Evolutionary conservation across 2,329 filamentous ascomycete genomes (phyloP).

Genomic region (Lasiodiplodia theobromae): DNA sequence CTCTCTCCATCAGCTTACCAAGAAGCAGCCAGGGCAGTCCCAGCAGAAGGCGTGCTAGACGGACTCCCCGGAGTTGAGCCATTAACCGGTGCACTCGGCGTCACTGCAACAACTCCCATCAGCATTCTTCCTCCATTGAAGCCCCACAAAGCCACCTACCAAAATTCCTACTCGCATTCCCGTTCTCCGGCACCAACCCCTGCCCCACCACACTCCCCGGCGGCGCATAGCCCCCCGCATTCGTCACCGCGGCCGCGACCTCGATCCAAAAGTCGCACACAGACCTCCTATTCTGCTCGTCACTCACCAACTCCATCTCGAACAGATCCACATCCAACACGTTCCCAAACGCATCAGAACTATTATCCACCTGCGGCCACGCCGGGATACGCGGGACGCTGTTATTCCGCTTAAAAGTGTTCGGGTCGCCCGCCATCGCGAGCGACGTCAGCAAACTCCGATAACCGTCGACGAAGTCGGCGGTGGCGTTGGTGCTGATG

Average conservation of each 20-base stretch:
- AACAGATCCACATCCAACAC: constrained; percentile 1
- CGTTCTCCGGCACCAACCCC: not conserved
- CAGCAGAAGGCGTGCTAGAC: not conserved
- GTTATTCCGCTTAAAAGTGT: not conserved
- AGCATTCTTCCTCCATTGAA: not conserved
- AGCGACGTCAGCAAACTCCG: constrained; percentile 2
- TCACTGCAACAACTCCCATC: not conserved
- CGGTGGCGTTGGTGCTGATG: constrained; percentile 7
- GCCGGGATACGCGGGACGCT: not conserved
- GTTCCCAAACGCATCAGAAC: not conserved
- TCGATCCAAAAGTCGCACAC: constrained; percentile 20
- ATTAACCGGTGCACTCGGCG: not conserved
- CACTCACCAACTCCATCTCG: not conserved
- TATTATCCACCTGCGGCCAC: constrained; percentile 15
- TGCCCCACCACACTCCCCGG: constrained; percentile 6
- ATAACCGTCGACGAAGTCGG: constrained; percentile 6
- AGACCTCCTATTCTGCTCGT: not conserved
- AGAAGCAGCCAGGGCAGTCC: not conserved
- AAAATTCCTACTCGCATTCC: constrained; percentile 5
- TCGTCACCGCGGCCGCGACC: constrained; percentile 14
- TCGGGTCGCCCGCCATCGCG: not conserved
- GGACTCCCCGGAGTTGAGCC: not conserved
- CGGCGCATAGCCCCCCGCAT: not conserved
- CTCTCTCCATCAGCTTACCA: not conserved
- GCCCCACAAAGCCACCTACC: not conserved